phyloP scores from a whole-genome alignment of 2,329 filamentous ascomycete genomes.

The Cercospora canescens region DNA sequence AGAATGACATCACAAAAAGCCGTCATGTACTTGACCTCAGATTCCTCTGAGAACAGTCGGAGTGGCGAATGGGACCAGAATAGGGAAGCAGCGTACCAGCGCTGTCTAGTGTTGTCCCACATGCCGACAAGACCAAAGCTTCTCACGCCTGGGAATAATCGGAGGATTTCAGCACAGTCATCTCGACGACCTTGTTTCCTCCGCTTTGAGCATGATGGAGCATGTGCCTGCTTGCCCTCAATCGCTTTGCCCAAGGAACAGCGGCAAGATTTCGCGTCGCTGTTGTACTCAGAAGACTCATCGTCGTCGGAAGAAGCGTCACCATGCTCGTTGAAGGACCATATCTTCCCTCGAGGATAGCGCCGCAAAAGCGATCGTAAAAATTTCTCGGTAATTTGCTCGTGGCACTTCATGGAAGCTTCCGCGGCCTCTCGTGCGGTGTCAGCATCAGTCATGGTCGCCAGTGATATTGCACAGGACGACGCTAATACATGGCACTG shows the following conservation, averaged over 20 bases:
- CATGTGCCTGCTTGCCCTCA: constrained; percentile 13
- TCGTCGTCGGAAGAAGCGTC: constrained; percentile 31
- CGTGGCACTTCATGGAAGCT: constrained; percentile 12
- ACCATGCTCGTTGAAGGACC: constrained; percentile 34
- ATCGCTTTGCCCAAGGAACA: not conserved
- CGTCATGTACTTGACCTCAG: constrained; percentile 40
- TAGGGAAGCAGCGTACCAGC: constrained; percentile 37
- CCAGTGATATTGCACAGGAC: constrained; percentile 12
- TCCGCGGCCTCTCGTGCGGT: constrained; percentile 8
- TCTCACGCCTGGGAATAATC: constrained; percentile 46
- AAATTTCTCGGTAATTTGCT: constrained; percentile 25
- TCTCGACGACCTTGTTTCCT: constrained; percentile 30
- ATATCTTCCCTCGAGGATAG: constrained; percentile 39
- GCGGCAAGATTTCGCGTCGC: constrained; percentile 17
- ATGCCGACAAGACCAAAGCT: constrained; percentile 54
- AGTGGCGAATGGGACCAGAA: constrained; percentile 49
- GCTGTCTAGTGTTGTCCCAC: constrained; percentile 49
- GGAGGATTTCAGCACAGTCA: constrained; percentile 31
- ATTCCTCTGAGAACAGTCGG: constrained; percentile 43
- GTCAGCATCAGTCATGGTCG: constrained; percentile 2
- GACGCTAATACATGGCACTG: constrained; percentile 27
- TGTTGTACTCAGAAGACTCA: constrained; percentile 26
- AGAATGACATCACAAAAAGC: constrained; percentile 47
- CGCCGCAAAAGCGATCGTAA: constrained; percentile 30
- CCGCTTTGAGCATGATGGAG: constrained; percentile 18